A percentile compares a stretch with the other conserved stretches of the same genome.
These are phyloP conservation scores for Apiotrichum domesticum DNA, from an alignment of 1,284 basidiomycete genomes.

Conservation along the genomic window DNA sequence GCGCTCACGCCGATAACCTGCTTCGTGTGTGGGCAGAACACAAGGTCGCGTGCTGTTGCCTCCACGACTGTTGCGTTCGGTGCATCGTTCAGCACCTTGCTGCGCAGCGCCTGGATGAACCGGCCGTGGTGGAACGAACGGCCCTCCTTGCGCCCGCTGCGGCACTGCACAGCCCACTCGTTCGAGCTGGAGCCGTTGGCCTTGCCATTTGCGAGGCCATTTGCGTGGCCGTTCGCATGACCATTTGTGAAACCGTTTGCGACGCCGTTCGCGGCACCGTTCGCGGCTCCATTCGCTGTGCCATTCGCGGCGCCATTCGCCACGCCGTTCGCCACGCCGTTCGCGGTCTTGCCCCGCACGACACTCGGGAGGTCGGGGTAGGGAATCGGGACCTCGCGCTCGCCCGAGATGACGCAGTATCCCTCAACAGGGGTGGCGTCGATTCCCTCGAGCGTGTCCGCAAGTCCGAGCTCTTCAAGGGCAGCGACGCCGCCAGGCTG, in stretches of 20 bases:
- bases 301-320: constrained; percentile 1
- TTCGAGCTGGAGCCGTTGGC: neutral
- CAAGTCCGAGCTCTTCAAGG: constrained; percentile 68
- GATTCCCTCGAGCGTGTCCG: constrained; percentile 67
- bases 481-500: constrained; percentile 88
- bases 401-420: constrained; percentile 71
- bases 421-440: constrained; percentile 80
- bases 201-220: no score
- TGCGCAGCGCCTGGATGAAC: constrained; percentile 74
- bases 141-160: constrained; percentile 51
- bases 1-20: constrained; percentile 61
- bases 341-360: neutral
- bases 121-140: constrained; percentile 92
- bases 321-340: constrained; percentile 9
- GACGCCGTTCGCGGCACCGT: neutral
- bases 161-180: neutral
- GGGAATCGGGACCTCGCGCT: constrained; percentile 59
- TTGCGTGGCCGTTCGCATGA: no score
- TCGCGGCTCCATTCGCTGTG: neutral
- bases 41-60: constrained; percentile 70
- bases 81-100: constrained; percentile 54
- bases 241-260: no score
- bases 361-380: constrained; percentile 60
- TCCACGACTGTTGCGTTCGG: constrained; percentile 65
- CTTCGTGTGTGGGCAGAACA: constrained; percentile 56